phyloP scores from a whole-genome alignment of 352 stramenopile genomes.

The Globisporangium splendens region DNA sequence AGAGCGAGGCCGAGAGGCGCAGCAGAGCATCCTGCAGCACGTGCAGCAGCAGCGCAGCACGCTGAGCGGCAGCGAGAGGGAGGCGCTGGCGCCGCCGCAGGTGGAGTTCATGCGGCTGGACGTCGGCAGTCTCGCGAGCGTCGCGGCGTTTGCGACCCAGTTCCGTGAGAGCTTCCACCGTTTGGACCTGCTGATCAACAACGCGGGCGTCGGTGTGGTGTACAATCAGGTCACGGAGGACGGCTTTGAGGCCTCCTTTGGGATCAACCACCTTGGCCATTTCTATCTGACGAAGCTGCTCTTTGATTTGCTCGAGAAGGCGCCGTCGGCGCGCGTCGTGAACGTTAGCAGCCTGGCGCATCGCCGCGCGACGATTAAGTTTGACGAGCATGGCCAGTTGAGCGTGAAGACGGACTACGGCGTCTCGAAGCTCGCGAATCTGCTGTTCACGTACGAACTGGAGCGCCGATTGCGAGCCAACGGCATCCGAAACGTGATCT shows the following conservation, averaged over 20 bases:
- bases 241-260: slow-evolving; percentile 41
- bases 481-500: slow-evolving; percentile 26
- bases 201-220: slow-evolving; percentile 24
- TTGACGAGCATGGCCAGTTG: slow-evolving; percentile 25
- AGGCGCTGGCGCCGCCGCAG: slow-evolving; percentile 5
- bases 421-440: slow-evolving; percentile 43
- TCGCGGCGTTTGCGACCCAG: slow-evolving; percentile 15
- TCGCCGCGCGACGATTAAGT: slow-evolving; percentile 17
- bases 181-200: slow-evolving; percentile 30
- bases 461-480: slow-evolving; percentile 27
- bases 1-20: slow-evolving; percentile 20
- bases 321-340: slow-evolving; percentile 28
- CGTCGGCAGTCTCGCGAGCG: slow-evolving; percentile 16
- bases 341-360: slow-evolving; percentile 40
- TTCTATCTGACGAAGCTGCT: slow-evolving; percentile 47
- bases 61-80: slow-evolving; percentile 12
- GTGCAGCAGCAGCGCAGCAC: background rate
- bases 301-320: slow-evolving; percentile 25
- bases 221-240: slow-evolving; percentile 9
- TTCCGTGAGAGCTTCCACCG: slow-evolving; percentile 20
- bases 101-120: slow-evolving; percentile 25
- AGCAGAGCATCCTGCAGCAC: slow-evolving; percentile 22
- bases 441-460: slow-evolving; percentile 53
- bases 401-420: slow-evolving; percentile 29
- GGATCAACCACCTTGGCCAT: slow-evolving; percentile 48